Evolutionary conservation across 2,329 filamentous ascomycete species (phyloP), one percentile per base, ranked within the genome.

Genomic region (Alternaria burnsii): DNA sequence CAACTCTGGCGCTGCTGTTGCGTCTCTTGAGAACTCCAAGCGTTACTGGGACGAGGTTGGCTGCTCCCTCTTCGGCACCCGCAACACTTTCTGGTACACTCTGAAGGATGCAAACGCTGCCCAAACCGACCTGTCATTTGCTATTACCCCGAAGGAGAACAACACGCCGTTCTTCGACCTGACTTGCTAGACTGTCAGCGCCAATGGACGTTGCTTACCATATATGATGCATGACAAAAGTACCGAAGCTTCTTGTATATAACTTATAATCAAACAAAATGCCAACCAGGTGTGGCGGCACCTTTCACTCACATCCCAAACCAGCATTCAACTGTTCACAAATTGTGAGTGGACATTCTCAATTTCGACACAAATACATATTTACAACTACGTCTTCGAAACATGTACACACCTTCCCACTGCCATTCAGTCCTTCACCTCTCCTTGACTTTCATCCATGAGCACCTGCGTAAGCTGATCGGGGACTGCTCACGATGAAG

Each of bases 151-250:
- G 60, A 76, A 85, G 66, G 80, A 87, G 56, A 82, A 78, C 62
- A 84, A 82, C 68, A 82, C 74, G 8, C 82, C 85, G 38, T 76
- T 77, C 58, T 87, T 85, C 70, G 80, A 87, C 70, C 80, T 87
- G 54, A 82, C 78, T 65, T 87, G 85, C 78, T 70, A 70, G 32
- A 42, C 18, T 5, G 5, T 6, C 52, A 36, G 5, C 0, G 14
- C 32, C 7, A 14, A 36, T 22, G n/a, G 18, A 14, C 1, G 4
- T 1, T 20, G 0, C 18, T 6, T 4, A 20, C 26, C 0, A 30
- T 14, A 30, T 14, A 0, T 5, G n/a, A 20, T 16, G 14, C 5
- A 12, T 7, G 1, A 20, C 26, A 2, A 12, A 32, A 28, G 16
- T 12, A 36, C 3, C 9, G 30, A 4, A 16, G 20, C 20, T 48